Base-by-base conservation (phyloP, 192 early-diverging fungal species). In the Funneliformis geosporum region DNA sequence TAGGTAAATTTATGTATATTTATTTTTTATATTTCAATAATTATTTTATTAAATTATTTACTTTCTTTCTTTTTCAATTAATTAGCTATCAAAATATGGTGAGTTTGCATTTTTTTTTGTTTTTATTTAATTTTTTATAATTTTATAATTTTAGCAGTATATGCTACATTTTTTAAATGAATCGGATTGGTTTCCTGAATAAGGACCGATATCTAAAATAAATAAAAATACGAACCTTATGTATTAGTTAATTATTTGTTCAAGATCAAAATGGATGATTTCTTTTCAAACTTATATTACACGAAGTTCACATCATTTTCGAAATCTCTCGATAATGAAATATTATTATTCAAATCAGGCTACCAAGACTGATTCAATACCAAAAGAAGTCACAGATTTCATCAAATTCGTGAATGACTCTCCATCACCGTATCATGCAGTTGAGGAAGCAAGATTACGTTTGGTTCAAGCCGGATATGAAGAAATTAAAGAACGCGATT, bases 361-460 rank as follows among this genome's bases (percentile, higher is more conserved):
- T 55, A 55, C 3, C 14, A 2, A 33, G 33, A 33, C 33, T 33
- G 16, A 55, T 16, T 50, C 47, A 50, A 50, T 14, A 50, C 14
- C 81, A 14, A 44, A 82, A 16, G 83, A 83, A 83, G 90, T 84
- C 27, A 27, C 60, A 5, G 90, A 91, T 69, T 95, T 99, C 39
- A 80, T 99, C 42, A 86, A 91, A 61, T 99, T 97, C 88, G 94
- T 99, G 68, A 95, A 97, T 83, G 92, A 92, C 66, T 88, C 93
- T 1, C 97, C 96, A 28, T 97, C 96, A 42, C 98, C 98, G 33
- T 99, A 98, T 88, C 98, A 99, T 84, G 96, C 93, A 59, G 94
- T 97, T 38, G 93, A 95, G 69, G 91, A 95, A 66, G 90, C 93
- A 47, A 85, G 88, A 67, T 81, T 84, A 72, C 89, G 90, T 62